Evolutionary conservation across 768 basidiomycete species (phyloP).

Genomic region (Termitomyces sp.): DNA sequence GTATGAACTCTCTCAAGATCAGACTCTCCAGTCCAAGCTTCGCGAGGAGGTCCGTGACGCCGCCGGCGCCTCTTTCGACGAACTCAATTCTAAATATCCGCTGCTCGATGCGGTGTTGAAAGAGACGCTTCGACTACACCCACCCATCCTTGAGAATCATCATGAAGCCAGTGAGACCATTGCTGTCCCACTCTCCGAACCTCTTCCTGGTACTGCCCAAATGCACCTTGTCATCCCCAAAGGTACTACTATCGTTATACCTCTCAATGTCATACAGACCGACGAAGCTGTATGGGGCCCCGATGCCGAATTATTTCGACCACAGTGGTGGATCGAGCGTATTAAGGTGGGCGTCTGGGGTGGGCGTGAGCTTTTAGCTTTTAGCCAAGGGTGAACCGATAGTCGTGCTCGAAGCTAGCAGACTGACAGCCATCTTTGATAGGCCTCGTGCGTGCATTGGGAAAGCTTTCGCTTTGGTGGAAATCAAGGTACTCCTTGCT

Average conservation of each 20-base stretch:
- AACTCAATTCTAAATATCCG: conserved; percentile 41
- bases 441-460: conserved; percentile 61
- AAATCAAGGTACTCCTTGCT: conserved; percentile 45
- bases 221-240: conserved; percentile 45
- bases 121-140: conserved; percentile 57
- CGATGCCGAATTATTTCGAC: conserved; percentile 51
- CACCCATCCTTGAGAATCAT: conserved; percentile 60
- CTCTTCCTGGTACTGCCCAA: conserved; percentile 38
- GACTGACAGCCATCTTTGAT: conserved; percentile 6
- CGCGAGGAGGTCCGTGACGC: conserved; percentile 46
- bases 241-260: conserved; percentile 50
- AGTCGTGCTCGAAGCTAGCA: not conserved
- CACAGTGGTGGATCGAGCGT: conserved; percentile 55
- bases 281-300: conserved; percentile 53
- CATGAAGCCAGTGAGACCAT: conserved; percentile 54
- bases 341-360: conserved; percentile 22
- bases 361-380: conserved; percentile 45
- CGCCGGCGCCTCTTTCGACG: conserved; percentile 45
- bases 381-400: conserved; percentile 49
- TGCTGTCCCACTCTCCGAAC: conserved; percentile 47
- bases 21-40: conserved; percentile 46
- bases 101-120: conserved; percentile 57
- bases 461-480: conserved; percentile 48
- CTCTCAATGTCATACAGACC: conserved; percentile 50
- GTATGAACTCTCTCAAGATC: conserved; percentile 52